Evolutionary conservation across 1,139 yeast genomes (phyloP), one percentile per base, ranked within the genome.

Genomic region (Kodamaea ohmeri): DNA sequence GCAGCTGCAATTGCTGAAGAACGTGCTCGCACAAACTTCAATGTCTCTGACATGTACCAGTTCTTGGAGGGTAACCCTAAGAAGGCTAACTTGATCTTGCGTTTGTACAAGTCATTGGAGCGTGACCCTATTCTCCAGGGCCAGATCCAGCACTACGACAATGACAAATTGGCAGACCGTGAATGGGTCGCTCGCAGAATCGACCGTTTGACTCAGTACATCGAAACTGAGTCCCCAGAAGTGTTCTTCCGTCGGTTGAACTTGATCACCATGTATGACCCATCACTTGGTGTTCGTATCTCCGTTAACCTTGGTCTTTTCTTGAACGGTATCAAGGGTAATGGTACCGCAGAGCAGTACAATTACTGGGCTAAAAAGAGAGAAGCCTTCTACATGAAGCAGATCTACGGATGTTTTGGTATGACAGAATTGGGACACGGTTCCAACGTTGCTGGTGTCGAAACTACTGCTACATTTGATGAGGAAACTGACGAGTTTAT

Each of bases 381-480:
- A 52, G 96, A 94, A 45, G 86, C 95, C 9, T 65, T 72, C 15
- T 63, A 65, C 45, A 63, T 84, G 42, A 79, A 74, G 52, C 81
- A 78, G 40, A 76, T 89, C 45, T 87, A 85, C 55, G 96, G 96
- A 12, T 88, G 96, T 65, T 89, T 89, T 60, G 88, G 87, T 39
- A 88, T 89, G 96, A 89, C 96, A 16, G 97, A 89, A 64, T 67
- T 89, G 57, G 96, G 89, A 9, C 97, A 89, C 57, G 97, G 97
- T 31, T 86, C 96, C 25, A 88, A 89, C 55, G 96, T 89, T 26
- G 95, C 96, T 11, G 94, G 87, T 32, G 70, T 88, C 47, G 95
- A 89, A 63, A 89, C 96, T n/a, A 84, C 90, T 21, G 96, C 96
- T 15, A 82, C 85, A 34, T 89, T 74, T 58, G 85, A 87, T 58